These are phyloP conservation scores for Vitis labrusca DNA, from an alignment of 164 flowering plant genomes.

Conservation along the genomic window DNA sequence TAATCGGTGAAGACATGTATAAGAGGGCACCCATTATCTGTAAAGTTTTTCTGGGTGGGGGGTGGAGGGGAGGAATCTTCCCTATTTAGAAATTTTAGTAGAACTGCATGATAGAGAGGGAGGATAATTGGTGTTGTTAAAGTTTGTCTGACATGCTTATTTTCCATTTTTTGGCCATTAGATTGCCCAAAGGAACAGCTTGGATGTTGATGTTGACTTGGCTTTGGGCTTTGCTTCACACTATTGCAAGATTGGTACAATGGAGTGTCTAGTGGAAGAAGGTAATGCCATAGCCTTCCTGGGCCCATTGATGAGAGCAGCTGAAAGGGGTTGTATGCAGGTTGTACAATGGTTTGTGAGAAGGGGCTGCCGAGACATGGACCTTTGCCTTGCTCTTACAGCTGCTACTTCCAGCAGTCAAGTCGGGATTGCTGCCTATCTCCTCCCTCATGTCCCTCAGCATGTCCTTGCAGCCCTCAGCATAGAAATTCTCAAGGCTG, in stretches of 20 bases:
- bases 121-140: neutral
- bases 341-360: conserved; percentile 93
- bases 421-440: conserved; percentile 73
- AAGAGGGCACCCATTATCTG: too few species aligned
- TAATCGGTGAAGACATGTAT: too few species aligned
- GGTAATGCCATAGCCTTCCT: conserved; percentile 86
- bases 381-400: conserved; percentile 92
- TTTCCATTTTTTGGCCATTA: conserved; percentile 16
- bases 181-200: conserved; percentile 97
- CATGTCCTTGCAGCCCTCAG: conserved; percentile 90
- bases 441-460: conserved; percentile 89
- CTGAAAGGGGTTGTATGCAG: conserved; percentile 88
- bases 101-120: neutral
- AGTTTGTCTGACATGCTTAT: neutral
- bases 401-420: conserved; percentile 93
- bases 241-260: conserved; percentile 85
- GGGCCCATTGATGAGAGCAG: conserved; percentile 96
- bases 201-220: conserved; percentile 92
- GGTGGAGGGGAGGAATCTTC: too few species aligned
- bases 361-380: conserved; percentile 91
- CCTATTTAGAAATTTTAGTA: too few species aligned
- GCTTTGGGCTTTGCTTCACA: conserved; percentile 98
- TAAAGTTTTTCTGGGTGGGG: too few species aligned
- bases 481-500: conserved; percentile 92
- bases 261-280: conserved; percentile 95